Evolutionary conservation across 176 grass and related monocot genomes (phyloP).

Genomic region (Carex cristatella): DNA sequence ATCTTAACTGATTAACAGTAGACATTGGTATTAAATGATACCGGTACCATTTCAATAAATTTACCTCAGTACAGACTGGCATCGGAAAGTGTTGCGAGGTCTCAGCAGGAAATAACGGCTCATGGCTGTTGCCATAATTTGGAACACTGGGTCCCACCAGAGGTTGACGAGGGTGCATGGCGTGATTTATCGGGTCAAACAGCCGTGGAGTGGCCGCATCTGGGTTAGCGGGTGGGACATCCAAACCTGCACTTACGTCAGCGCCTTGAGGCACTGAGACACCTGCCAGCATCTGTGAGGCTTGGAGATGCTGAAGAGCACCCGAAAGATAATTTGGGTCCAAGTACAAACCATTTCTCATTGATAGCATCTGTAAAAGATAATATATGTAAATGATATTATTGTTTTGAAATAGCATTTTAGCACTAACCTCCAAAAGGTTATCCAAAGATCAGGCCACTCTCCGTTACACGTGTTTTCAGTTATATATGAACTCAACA

Average conservation of each 20-base stretch:
- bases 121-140: slow-evolving; percentile 38
- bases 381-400: slow-evolving; percentile 1
- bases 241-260: slow-evolving; percentile 31
- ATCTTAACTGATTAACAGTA: background rate
- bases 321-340: slow-evolving; percentile 65
- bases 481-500: background rate
- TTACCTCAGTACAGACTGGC: slow-evolving; percentile 67
- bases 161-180: slow-evolving; percentile 38
- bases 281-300: slow-evolving; percentile 66
- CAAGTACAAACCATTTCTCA: slow-evolving; percentile 89
- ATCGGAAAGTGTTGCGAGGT: slow-evolving; percentile 58
- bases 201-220: slow-evolving; percentile 47
- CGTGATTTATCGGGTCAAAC: slow-evolving; percentile 37
- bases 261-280: slow-evolving; percentile 39
- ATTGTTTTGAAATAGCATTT: background rate
- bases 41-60: background rate
- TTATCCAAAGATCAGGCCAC: background rate
- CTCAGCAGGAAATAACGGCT: slow-evolving; percentile 36
- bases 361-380: slow-evolving; percentile 65
- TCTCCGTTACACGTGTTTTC: background rate
- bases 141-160: slow-evolving; percentile 30
- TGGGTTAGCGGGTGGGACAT: slow-evolving; percentile 47
- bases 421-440: background rate
- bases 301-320: slow-evolving; percentile 59
- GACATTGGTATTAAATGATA: background rate